These are phyloP conservation scores for Phytophthora syringae DNA, from an alignment of 352 stramenopile genomes.

Conservation along the genomic window DNA sequence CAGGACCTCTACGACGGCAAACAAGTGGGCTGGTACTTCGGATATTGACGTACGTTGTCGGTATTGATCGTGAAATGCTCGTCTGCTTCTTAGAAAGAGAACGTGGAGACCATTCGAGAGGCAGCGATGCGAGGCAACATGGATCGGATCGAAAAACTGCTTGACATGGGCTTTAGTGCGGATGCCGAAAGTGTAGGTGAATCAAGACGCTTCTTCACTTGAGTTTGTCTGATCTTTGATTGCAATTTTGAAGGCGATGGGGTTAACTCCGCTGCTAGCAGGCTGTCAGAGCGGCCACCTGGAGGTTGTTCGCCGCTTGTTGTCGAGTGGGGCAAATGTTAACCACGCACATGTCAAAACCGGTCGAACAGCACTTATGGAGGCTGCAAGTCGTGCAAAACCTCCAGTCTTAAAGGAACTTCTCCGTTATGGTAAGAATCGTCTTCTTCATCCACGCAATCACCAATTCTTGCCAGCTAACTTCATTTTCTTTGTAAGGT, in stretches of 20 bases:
- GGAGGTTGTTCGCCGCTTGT: constrained; percentile 52
- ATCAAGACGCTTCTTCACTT: neutral
- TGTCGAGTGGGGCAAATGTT: constrained; percentile 50
- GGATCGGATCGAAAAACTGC: constrained; percentile 49
- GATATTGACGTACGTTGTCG: neutral
- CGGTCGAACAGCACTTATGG: constrained; percentile 66
- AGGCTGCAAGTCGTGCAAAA: constrained; percentile 52
- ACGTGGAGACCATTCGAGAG: constrained; percentile 72
- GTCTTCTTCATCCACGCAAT: neutral
- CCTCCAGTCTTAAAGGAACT: constrained; percentile 53
- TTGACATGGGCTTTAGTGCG: constrained; percentile 57
- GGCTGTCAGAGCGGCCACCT: constrained; percentile 59
- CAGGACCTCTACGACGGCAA: constrained; percentile 49
- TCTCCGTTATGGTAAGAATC: constrained; percentile 58
- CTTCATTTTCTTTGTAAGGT: constrained; percentile 26
- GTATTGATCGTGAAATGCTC: neutral
- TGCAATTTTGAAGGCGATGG: constrained; percentile 55
- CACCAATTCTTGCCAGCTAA: neutral
- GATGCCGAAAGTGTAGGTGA: constrained; percentile 63
- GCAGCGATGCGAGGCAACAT: constrained; percentile 66
- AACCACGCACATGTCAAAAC: constrained; percentile 64
- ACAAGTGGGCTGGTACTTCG: constrained; percentile 16
- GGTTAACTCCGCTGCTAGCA: constrained; percentile 66
- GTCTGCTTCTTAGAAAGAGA: constrained; percentile 59
- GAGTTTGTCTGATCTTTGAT: neutral